These are phyloP conservation scores for Acephala macrosclerotiorum DNA, from an alignment of 2,329 filamentous ascomycete species.

Conservation along the genomic window DNA sequence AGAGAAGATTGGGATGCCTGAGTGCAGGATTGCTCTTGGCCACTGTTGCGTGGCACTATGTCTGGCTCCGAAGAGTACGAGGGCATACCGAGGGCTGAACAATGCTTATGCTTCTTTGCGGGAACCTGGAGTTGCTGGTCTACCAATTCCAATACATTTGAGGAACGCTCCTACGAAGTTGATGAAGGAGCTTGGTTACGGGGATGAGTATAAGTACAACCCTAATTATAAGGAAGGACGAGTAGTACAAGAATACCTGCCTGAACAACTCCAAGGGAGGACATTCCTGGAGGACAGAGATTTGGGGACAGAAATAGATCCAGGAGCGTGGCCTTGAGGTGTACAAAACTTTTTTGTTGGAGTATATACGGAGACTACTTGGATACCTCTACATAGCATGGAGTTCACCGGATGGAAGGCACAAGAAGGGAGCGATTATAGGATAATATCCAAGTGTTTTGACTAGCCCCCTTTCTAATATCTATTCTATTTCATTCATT, in stretches of 20 bases:
- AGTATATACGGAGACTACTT: neutral
- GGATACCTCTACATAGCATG: slow-evolving; percentile 24
- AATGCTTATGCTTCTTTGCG: slow-evolving; percentile 80
- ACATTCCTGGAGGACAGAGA: slow-evolving; percentile 82
- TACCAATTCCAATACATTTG: slow-evolving; percentile 87
- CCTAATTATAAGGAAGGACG: slow-evolving; percentile 85
- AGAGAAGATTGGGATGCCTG: slow-evolving; percentile 94
- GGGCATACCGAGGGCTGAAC: slow-evolving; percentile 82
- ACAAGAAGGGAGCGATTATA: slow-evolving; percentile 17
- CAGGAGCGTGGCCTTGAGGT: slow-evolving; percentile 43
- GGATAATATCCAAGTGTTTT: slow-evolving; percentile 18
- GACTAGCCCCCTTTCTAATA: neutral
- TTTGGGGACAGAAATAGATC: slow-evolving; percentile 80
- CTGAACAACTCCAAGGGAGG: slow-evolving; percentile 73
- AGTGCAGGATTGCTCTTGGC: slow-evolving; percentile 89
- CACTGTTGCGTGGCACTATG: slow-evolving; percentile 86
- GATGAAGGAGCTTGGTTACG: slow-evolving; percentile 93
- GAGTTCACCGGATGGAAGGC: slow-evolving; percentile 20
- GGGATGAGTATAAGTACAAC: slow-evolving; percentile 95
- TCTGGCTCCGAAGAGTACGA: slow-evolving; percentile 84
- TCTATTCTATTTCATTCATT: neutral
- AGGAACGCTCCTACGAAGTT: slow-evolving; percentile 90
- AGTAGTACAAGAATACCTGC: slow-evolving; percentile 91
- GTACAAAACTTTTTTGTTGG: neutral
- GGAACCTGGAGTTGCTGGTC: slow-evolving; percentile 81